These are phyloP conservation scores for Suhomyces vadensis DNA, from an alignment of 805 yeast species.

Conservation along the genomic window DNA sequence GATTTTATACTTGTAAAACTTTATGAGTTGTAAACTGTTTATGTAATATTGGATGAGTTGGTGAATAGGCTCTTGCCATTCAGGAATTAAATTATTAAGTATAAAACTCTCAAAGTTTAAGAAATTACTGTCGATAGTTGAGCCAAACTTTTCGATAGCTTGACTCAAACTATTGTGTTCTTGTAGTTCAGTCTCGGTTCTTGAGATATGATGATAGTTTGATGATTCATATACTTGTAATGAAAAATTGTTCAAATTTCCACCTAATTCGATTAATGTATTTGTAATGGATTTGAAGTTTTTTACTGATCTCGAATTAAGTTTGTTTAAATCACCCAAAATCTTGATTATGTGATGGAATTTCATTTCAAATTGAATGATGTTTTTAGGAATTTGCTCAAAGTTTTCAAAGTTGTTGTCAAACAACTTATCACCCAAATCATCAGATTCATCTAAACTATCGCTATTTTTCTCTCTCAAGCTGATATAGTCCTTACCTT, in stretches of 20 bases:
- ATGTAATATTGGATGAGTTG: constrained; percentile 47
- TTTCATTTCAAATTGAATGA: constrained; percentile 35
- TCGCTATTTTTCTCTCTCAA: constrained; percentile 6
- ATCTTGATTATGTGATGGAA: constrained; percentile 35
- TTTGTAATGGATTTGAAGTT: constrained; percentile 41
- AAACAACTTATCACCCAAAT: constrained; percentile 6
- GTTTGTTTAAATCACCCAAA: constrained; percentile 36
- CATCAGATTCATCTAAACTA: constrained; percentile 3
- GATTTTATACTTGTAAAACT: constrained; percentile 53
- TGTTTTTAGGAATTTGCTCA: constrained; percentile 30
- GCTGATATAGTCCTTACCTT: constrained; percentile 18
- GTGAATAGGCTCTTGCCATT: constrained; percentile 53
- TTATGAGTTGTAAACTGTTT: constrained; percentile 45
- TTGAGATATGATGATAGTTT: constrained; percentile 5
- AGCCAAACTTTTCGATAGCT: constrained; percentile 52
- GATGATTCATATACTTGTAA: constrained; percentile 37
- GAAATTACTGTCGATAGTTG: constrained; percentile 51
- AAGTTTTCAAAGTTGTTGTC: constrained; percentile 17
- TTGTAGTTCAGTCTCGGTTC: not conserved
- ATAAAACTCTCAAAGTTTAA: constrained; percentile 49
- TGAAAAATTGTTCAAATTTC: constrained; percentile 56
- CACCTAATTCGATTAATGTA: constrained; percentile 53
- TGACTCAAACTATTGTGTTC: constrained; percentile 27
- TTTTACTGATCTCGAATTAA: constrained; percentile 38
- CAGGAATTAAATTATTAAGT: constrained; percentile 35